These are phyloP conservation scores for Casuarina equisetifolia DNA, from an alignment of 306 rosid species.

Conservation along the genomic window DNA sequence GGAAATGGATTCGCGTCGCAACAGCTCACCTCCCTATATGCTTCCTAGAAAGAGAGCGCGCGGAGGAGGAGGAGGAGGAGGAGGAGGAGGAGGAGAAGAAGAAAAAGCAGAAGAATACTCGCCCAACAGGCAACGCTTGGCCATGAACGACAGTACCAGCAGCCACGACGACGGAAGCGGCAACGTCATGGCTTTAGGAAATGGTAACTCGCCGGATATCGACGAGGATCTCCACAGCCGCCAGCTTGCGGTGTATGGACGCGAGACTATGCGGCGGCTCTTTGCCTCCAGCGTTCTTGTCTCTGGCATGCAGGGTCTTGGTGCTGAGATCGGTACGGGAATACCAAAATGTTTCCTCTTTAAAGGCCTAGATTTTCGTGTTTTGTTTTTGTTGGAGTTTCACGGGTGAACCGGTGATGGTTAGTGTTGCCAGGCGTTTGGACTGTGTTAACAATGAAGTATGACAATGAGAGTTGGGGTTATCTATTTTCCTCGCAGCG, in stretches of 20 bases:
- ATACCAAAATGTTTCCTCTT: background rate
- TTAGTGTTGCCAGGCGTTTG: background rate
- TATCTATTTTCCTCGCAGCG: conserved; percentile 42
- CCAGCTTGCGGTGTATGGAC: conserved; percentile 94
- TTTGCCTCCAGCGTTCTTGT: conserved; percentile 76
- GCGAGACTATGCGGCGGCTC: conserved; percentile 90
- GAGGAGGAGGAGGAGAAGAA: conserved; percentile 22
- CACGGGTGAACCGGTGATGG: no score
- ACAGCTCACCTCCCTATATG: conserved; percentile 42
- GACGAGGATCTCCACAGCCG: conserved; percentile 99
- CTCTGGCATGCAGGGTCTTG: conserved; percentile 93
- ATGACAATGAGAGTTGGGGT: background rate
- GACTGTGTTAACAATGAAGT: background rate
- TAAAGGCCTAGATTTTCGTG: background rate
- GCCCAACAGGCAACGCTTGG: conserved; percentile 27
- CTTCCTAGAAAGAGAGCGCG: conserved; percentile 41
- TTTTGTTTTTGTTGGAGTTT: no score
- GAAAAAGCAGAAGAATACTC: conserved; percentile 7
- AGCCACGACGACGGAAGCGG: conserved; percentile 3
- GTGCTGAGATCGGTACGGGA: conserved; percentile 79
- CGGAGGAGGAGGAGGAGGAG: conserved; percentile 38
- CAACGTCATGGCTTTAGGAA: conserved; percentile 33
- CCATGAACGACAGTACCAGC: background rate
- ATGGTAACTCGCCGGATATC: conserved; percentile 50
- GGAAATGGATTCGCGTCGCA: conserved; percentile 15